A percentile compares a stretch with the other conserved stretches of the same genome.
Evolutionary conservation across 1,284 basidiomycete species (phyloP).

Genomic region (Moesziomyces parantarcticus): DNA sequence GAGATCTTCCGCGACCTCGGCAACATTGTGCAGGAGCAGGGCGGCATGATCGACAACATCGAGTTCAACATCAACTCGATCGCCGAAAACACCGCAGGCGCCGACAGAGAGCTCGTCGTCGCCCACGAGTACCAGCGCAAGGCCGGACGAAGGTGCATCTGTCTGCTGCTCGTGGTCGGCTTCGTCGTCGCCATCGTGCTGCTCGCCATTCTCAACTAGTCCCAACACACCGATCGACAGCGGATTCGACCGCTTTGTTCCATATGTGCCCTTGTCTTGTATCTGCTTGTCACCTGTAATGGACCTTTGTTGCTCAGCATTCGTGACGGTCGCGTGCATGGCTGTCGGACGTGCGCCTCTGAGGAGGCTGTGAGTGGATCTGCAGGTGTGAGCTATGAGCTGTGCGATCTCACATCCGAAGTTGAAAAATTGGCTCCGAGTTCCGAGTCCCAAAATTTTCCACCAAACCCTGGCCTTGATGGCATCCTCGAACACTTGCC

Average conservation of each 20-base stretch:
- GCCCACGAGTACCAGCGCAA: conserved; percentile 95
- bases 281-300: conserved; percentile 16
- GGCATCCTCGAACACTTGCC: neutral
- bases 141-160: conserved; percentile 88
- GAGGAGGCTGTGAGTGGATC: no score
- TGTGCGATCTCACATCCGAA: neutral
- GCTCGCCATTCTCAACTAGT: conserved; percentile 72
- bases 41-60: conserved; percentile 95
- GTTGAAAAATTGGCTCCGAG: conserved; percentile 7
- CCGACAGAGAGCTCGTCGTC: conserved; percentile 85
- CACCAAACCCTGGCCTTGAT: conserved; percentile 1
- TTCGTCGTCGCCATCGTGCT: conserved; percentile 90
- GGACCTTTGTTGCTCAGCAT: conserved; percentile 3
- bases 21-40: conserved; percentile 93
- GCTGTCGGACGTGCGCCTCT: neutral
- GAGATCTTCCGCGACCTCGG: conserved; percentile 98
- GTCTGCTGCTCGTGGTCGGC: conserved; percentile 86
- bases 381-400: neutral
- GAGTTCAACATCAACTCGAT: conserved; percentile 92
- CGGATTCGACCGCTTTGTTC: neutral
- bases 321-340: neutral
- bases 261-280: conserved; percentile 3
- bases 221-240: neutral
- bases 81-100: conserved; percentile 83
- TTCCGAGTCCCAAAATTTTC: conserved; percentile 37